Evolutionary conservation across 2,329 filamentous ascomycete genomes (phyloP), one percentile per base, ranked within the genome.

Genomic region (Fusarium brevicatenulatum): DNA sequence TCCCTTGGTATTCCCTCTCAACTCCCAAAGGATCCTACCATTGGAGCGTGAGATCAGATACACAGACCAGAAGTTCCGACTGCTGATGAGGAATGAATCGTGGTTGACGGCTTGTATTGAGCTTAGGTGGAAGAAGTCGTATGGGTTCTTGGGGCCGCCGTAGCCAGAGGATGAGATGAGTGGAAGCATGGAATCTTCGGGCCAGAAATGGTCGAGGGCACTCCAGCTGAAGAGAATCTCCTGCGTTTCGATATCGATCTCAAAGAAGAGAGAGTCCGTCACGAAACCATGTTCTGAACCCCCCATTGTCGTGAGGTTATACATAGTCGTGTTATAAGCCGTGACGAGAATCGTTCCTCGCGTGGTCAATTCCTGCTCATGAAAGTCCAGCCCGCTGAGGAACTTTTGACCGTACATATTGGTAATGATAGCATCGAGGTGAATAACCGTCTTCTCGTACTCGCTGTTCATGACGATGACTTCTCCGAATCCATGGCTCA

Each of bases 181-280:
- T 10, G 69, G 60, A 2, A 74, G 42, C 53, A 66, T 73, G 1
- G 75, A 76, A 6, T 74, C 56, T 12, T 72, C 42, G 0, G 70
- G 34, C 12, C 63, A 63, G 37, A 78, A 69, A 46, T 84, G 81
- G 2, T 81, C 80, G 1, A 84, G 68, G 5, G 82, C 77, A 40
- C 80, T 83, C 85, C 85, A 86, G 10, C 65, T 73, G 60, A 82
- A 85, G 3, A 85, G 62, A 5, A 85, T 71, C 30, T 83, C 75
- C 32, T 78, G 77, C 0, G 82, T 85, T 39, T 78, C 75, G 13
- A 84, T 74, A 47, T 85, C 82, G n/a, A 86, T 77, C 66, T 85
- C 84, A 62, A 81, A 83, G 60, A 85, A 79, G 39, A 83, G 63
- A 25, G 77, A 78, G 66, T 85, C 82, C 0, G 57, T 28, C 4